Evolutionary conservation across 2,329 filamentous ascomycete genomes (phyloP).

Genomic region (Cryphonectria carpinicola): DNA sequence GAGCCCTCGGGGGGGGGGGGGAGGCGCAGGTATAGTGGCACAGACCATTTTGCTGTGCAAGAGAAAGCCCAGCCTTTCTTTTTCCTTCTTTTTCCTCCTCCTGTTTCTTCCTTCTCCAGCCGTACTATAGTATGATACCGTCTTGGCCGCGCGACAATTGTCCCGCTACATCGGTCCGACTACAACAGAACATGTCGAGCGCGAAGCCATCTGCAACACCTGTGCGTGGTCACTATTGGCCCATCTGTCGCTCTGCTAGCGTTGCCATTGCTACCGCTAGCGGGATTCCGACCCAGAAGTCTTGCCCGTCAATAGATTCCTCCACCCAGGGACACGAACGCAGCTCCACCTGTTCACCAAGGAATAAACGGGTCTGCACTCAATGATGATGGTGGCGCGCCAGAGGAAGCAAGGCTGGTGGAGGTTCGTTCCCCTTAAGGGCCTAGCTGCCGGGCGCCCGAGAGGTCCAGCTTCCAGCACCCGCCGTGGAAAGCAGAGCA

Average conservation of each 20-base stretch:
- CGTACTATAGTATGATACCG: neutral
- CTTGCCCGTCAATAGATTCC: neutral
- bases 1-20: neutral
- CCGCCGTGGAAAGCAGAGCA: neutral
- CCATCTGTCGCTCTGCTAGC: neutral
- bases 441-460: neutral
- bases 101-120: neutral
- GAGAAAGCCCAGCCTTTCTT: neutral
- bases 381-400: neutral
- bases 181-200: neutral
- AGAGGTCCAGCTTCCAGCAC: neutral
- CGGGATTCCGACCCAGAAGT: neutral
- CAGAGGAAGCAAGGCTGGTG: neutral
- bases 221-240: neutral
- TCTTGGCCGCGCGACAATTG: neutral
- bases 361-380: constrained; percentile 4
- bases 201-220: neutral
- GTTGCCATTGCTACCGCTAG: constrained; percentile 10
- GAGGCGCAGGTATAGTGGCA: neutral
- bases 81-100: neutral
- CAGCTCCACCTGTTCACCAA: constrained; percentile 9
- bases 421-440: neutral
- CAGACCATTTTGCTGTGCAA: neutral
- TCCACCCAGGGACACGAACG: constrained; percentile 6
- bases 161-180: constrained; percentile 9